phyloP scores from a whole-genome alignment of 208 protist species.

The Wallacemonas sp. region DNA sequence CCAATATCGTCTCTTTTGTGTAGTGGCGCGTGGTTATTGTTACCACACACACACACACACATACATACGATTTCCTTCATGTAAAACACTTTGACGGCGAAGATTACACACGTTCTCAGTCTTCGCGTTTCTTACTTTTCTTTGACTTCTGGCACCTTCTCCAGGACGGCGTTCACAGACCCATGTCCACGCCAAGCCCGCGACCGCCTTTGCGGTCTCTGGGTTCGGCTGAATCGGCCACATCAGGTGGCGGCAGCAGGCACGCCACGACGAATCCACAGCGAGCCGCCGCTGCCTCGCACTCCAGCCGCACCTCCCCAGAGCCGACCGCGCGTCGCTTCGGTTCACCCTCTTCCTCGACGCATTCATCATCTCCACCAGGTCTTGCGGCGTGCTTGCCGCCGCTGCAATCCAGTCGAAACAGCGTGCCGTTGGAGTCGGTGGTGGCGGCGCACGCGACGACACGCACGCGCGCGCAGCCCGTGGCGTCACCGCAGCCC shows the following conservation, averaged over 20 bases:
- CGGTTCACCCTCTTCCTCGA: background rate
- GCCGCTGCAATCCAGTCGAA: background rate
- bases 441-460: conserved; percentile 1
- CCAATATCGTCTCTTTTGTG: too few relatives aligned
- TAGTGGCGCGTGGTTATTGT: too few relatives aligned
- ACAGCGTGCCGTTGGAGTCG: background rate
- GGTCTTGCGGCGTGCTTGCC: background rate
- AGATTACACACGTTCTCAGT: too few relatives aligned
- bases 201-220: background rate
- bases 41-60: too few relatives aligned
- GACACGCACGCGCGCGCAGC: background rate
- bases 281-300: too few relatives aligned
- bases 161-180: background rate
- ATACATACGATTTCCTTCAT: too few relatives aligned
- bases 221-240: background rate
- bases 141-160: too few relatives aligned
- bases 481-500: background rate
- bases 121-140: too few relatives aligned
- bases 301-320: background rate
- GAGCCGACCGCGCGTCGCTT: too few relatives aligned
- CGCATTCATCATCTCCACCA: background rate
- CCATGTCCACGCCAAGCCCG: conserved; percentile 1
- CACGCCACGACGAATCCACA: too few relatives aligned
- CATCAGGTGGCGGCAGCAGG: too few relatives aligned
- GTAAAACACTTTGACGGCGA: too few relatives aligned